Percentiles rank a stretch among this genome's conserved stretches.
Evolutionary conservation across 768 basidiomycete genomes (phyloP).

Genomic region (Boletus tylopilopsis): DNA sequence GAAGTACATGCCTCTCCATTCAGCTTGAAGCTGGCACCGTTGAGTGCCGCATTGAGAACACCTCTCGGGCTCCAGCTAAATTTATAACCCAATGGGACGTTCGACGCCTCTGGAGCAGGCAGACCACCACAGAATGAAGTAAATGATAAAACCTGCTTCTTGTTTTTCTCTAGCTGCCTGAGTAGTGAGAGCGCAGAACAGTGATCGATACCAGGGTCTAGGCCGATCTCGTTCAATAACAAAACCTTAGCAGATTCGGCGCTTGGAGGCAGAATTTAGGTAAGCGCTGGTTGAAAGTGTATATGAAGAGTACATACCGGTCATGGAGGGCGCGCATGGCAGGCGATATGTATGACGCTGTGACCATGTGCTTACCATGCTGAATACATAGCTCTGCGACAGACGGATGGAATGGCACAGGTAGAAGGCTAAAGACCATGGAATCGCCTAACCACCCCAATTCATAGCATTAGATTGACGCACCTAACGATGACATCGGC

Average conservation of each 20-base stretch:
- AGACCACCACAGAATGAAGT: conserved; percentile 92
- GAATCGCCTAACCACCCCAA: neutral
- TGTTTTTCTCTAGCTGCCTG: conserved; percentile 43
- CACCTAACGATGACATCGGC: conserved; percentile 87
- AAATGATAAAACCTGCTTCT: conserved; percentile 65
- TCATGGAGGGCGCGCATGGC: conserved; percentile 67
- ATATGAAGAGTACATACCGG: conserved; percentile 39
- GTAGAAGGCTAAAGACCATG: conserved; percentile 57
- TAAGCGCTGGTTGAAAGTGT: neutral
- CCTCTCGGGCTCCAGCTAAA: conserved; percentile 93
- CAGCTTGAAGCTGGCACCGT: conserved; percentile 65
- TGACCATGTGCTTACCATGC: conserved; percentile 73
- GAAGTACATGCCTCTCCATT: conserved; percentile 43
- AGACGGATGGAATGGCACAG: conserved; percentile 65
- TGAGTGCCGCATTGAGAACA: conserved; percentile 76
- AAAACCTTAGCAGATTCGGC: conserved; percentile 62
- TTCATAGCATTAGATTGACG: conserved; percentile 10
- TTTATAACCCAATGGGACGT: conserved; percentile 82
- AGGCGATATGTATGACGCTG: conserved; percentile 85
- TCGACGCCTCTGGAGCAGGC: conserved; percentile 60
- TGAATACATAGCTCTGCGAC: conserved; percentile 74
- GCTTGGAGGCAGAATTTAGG: conserved; percentile 31
- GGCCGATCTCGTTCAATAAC: conserved; percentile 84
- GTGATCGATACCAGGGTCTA: conserved; percentile 90
- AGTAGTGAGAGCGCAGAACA: conserved; percentile 78